A percentile compares a stretch with the other conserved stretches of the same genome.
These are phyloP conservation scores for Termitomyces titanicus DNA, from an alignment of 768 basidiomycete genomes.

Conservation along the genomic window DNA sequence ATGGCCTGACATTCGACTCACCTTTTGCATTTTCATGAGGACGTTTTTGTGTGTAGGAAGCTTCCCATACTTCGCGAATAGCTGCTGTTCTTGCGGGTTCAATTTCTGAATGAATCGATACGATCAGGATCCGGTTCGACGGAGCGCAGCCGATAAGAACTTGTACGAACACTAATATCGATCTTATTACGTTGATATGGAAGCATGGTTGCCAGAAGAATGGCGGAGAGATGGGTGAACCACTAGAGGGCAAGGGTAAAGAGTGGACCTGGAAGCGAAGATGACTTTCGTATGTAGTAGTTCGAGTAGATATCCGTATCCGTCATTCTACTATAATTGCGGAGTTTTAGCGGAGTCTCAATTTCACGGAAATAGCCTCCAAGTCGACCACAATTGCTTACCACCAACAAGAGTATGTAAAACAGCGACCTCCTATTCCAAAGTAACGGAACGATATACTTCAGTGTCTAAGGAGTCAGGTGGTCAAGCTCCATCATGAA, in stretches of 20 bases:
- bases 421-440: conserved; percentile 1
- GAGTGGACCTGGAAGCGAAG: conserved; percentile 12
- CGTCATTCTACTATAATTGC: conserved; percentile 18
- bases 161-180: conserved; percentile 78
- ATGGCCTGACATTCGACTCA: conserved; percentile 27
- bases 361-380: conserved; percentile 13
- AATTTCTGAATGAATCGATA: conserved; percentile 53
- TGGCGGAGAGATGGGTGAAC: conserved; percentile 23
- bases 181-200: conserved; percentile 86
- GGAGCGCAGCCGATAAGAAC: background rate
- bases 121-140: conserved; percentile 17
- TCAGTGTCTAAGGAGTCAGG: background rate
- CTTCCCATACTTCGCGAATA: conserved; percentile 94
- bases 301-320: conserved; percentile 14
- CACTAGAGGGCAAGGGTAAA: conserved; percentile 18
- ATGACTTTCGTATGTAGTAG: conserved; percentile 18
- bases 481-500: conserved; percentile 10
- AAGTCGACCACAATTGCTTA: background rate
- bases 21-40: conserved; percentile 95
- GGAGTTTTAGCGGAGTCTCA: conserved; percentile 27
- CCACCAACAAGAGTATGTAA: no score
- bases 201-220: conserved; percentile 47
- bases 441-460: conserved; percentile 1
- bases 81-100: conserved; percentile 87
- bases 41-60: conserved; percentile 91